A percentile compares a stretch with the other conserved stretches of the same genome.
Conservation (phyloP, 2,329 filamentous ascomycete genomes). For the Monosporascus sp. region DNA sequence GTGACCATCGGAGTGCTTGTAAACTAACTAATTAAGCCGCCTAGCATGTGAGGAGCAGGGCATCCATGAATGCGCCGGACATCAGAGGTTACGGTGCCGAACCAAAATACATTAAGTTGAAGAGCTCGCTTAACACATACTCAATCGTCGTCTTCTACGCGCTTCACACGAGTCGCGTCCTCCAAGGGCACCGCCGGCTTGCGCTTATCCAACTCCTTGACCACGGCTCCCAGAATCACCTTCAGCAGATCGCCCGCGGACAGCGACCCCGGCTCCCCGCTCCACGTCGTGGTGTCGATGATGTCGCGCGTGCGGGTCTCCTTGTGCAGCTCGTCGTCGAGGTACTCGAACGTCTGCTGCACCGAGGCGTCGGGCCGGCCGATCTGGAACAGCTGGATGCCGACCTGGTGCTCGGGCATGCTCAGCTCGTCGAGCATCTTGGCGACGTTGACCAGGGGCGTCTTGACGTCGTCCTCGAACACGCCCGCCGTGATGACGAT, state of each 20-base stretch:
- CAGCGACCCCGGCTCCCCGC: slow-evolving; percentile 5
- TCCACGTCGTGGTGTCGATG: slow-evolving; percentile 11
- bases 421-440: slow-evolving; percentile 13
- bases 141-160: background rate
- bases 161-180: background rate
- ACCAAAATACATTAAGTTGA: too few species aligned
- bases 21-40: too few species aligned
- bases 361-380: slow-evolving; percentile 8
- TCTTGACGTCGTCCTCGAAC: slow-evolving; percentile 14
- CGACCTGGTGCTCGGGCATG: slow-evolving; percentile 16
- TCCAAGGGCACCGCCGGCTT: slow-evolving; percentile 6
- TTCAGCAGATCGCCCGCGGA: slow-evolving; percentile 14
- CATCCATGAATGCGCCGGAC: too few species aligned
- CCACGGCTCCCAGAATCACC: slow-evolving; percentile 14
- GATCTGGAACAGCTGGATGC: slow-evolving; percentile 18
- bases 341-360: slow-evolving; percentile 12
- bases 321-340: slow-evolving; percentile 17
- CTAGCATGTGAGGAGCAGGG: too few species aligned
- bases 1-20: too few species aligned
- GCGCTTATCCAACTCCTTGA: slow-evolving; percentile 16
- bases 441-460: slow-evolving; percentile 11
- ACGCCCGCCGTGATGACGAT: slow-evolving; percentile 5
- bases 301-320: slow-evolving; percentile 14
- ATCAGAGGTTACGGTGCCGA: too few species aligned
- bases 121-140: too few species aligned